phyloP scores from a whole-genome alignment of 2,329 filamentous ascomycete species.

The Thelonectria olida region DNA sequence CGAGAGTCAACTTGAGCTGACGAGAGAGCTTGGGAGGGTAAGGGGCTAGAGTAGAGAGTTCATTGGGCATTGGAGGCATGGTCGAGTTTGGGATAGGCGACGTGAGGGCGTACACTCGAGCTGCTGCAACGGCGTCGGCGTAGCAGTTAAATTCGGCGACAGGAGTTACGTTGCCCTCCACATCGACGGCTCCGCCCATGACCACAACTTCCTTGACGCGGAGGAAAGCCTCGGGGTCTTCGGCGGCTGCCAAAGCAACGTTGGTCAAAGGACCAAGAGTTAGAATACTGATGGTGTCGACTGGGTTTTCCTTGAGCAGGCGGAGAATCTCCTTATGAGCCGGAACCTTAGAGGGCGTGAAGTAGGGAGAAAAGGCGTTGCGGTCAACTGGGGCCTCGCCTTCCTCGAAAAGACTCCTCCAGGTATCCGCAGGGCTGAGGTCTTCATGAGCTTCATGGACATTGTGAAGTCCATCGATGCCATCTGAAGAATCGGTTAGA shows the following conservation, averaged over 20 bases:
- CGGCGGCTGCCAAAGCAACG: constrained; percentile 84
- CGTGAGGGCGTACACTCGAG: constrained; percentile 80
- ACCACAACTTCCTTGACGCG: constrained; percentile 90
- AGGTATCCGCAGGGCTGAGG: constrained; percentile 77
- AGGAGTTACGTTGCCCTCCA: constrained; percentile 84
- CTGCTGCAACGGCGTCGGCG: constrained; percentile 83
- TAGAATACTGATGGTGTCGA: constrained; percentile 87
- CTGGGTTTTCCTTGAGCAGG: constrained; percentile 81
- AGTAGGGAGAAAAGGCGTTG: constrained; percentile 65
- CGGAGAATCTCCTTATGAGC: constrained; percentile 91
- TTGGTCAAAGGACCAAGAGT: constrained; percentile 95
- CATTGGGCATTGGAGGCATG: constrained; percentile 74
- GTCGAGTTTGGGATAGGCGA: constrained; percentile 79
- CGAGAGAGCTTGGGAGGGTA: constrained; percentile 73
- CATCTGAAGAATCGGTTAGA: constrained; percentile 62
- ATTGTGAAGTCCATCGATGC: constrained; percentile 78
- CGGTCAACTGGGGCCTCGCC: constrained; percentile 48
- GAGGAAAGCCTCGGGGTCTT: constrained; percentile 90
- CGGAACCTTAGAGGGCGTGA: constrained; percentile 77
- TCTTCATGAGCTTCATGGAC: constrained; percentile 80
- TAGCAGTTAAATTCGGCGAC: constrained; percentile 96
- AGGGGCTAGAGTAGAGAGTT: constrained; percentile 59
- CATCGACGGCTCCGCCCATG: constrained; percentile 89
- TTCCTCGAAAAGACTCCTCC: constrained; percentile 71
- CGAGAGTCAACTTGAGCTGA: constrained; percentile 73